Conservation (phyloP, 2,329 filamentous ascomycete genomes). For the Talaromyces piceae region DNA sequence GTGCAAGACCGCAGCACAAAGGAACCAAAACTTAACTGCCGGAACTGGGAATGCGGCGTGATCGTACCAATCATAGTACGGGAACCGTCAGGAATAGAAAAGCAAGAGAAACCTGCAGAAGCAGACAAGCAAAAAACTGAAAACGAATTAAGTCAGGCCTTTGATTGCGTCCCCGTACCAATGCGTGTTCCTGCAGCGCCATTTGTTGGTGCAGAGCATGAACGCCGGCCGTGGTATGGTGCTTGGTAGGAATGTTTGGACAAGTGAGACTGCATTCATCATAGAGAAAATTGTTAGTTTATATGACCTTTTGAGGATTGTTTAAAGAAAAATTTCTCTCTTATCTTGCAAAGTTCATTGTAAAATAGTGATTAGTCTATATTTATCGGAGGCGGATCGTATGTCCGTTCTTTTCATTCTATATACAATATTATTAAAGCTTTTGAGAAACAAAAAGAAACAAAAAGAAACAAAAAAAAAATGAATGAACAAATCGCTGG, state of each 20-base stretch:
- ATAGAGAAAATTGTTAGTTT: no score
- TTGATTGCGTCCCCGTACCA: conserved; percentile 36
- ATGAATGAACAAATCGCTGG: neutral
- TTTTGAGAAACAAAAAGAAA: neutral
- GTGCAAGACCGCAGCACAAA: conserved; percentile 61
- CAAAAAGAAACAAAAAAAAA: neutral
- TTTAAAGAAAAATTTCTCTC: no score
- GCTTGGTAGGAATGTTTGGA: conserved; percentile 13
- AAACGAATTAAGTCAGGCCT: neutral
- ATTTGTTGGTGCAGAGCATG: conserved; percentile 12
- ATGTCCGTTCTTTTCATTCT: neutral
- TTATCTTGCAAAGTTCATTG: neutral
- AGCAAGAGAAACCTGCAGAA: conserved; percentile 18
- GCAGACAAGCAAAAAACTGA: conserved; percentile 21
- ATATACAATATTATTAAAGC: neutral
- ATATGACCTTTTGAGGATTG: no score
- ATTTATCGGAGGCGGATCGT: neutral
- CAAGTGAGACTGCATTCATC: no score
- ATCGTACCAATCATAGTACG: conserved; percentile 52
- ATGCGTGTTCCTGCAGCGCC: conserved; percentile 32
- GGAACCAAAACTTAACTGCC: conserved; percentile 67
- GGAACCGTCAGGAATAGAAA: conserved; percentile 9
- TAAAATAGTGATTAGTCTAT: neutral
- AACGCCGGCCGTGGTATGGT: conserved; percentile 15
- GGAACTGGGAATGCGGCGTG: conserved; percentile 96